Evolutionary conservation across 495 filamentous ascomycete species (phyloP), one percentile per base, ranked within the genome.

Genomic region (Polyplosphaeria fusca): DNA sequence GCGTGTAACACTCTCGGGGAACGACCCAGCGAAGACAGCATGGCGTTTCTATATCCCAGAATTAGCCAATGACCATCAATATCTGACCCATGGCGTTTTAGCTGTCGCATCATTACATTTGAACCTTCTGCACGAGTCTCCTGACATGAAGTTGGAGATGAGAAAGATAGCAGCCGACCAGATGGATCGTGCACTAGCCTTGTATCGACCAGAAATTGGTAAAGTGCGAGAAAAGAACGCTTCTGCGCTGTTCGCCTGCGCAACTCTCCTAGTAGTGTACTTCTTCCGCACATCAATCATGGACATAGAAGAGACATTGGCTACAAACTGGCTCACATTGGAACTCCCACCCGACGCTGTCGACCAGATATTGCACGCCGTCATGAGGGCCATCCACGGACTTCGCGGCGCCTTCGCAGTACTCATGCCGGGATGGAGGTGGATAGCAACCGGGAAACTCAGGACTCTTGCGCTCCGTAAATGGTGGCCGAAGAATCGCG

Each of bases 91-190:
- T 22, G 44, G 57, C n/a, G 32, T 67, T 2, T 52, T 64, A 1
- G 35, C 65, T 16, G 16, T 64, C n/a, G 39, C 60, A 18, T 51
- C 56, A 4, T 38, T 67, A 14, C 61, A 67, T 30, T 51, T 67
- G 4, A 32, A 37, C 19, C 45, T 41, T 12, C 51, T 67, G 2
- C 52, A 56, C 23, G 55, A 45, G 16, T 13, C 2, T 4, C 26
- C 45, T 28, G 26, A 27, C 7, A 46, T 53, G 30, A 30, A 44
- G 23, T 27, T 46, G 18, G 30, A 23, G 5, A 49, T 58, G 48
- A 39, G 38, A 12, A 51, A 48, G 14, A 44, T 48, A 12, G 60
- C 64, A 7, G 54, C 38, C 5, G 24, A 23, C 18, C 55, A 63
- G n/a, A 54, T 67, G 45, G 54, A 67, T 50, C 30, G 50, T 23